Evolutionary conservation across 176 grass and related monocot genomes (phyloP).

Genomic region (Rhynchospora breviuscula): DNA sequence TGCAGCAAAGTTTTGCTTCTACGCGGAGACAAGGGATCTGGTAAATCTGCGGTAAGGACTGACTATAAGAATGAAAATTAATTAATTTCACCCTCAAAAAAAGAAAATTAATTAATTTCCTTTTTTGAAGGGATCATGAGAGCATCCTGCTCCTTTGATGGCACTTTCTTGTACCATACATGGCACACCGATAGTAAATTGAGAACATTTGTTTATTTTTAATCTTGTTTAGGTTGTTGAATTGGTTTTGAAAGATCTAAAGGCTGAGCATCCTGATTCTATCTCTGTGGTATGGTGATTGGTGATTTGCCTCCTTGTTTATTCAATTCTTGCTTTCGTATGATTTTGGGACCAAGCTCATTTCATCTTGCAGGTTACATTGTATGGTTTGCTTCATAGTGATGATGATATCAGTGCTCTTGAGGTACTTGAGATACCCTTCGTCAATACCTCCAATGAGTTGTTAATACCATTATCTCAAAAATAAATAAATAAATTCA

Average conservation of each 20-base stretch:
- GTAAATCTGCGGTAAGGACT: conserved; percentile 48
- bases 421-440: conserved; percentile 43
- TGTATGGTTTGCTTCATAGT: conserved; percentile 80
- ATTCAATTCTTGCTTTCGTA: not conserved
- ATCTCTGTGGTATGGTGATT: conserved; percentile 69
- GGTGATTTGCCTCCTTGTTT: conserved; percentile 1
- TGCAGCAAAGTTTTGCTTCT: conserved; percentile 86
- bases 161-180: not conserved
- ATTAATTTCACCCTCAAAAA: too few species aligned
- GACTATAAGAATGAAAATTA: too few species aligned
- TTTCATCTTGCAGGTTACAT: conserved; percentile 59
- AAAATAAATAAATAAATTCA: not conserved
- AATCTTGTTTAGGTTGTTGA: conserved; percentile 54
- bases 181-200: not conserved
- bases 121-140: too few species aligned
- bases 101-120: too few species aligned
- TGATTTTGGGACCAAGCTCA: not conserved
- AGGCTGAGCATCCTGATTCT: conserved; percentile 53
- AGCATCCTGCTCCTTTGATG: too few species aligned
- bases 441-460: not conserved
- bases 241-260: conserved; percentile 83
- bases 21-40: conserved; percentile 56
- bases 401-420: conserved; percentile 73
- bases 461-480: conserved; percentile 3
- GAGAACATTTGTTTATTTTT: not conserved